Conservation (phyloP, 345 rosid species). For the Aurinia saxatilis region DNA sequence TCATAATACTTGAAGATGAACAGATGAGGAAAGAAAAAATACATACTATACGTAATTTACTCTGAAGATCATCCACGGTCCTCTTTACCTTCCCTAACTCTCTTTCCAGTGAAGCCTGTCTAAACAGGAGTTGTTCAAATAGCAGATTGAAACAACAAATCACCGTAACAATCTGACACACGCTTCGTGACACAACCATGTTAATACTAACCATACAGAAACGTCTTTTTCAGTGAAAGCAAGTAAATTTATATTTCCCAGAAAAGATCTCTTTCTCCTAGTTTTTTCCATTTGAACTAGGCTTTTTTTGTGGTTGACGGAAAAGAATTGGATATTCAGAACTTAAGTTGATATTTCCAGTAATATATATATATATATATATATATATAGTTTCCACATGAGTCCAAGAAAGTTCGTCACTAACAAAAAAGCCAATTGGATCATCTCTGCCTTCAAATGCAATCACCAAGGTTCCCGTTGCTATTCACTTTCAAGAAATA, state of each 20-base stretch:
- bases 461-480: not conserved
- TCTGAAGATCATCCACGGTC: conserved; percentile 59
- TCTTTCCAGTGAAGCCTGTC: conserved; percentile 95
- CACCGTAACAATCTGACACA: not conserved
- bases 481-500: not conserved
- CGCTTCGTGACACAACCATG: conserved; percentile 4
- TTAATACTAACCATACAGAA: not conserved
- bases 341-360: not conserved
- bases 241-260: not conserved
- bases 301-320: not conserved
- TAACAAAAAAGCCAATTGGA: not conserved
- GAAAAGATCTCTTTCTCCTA: not conserved
- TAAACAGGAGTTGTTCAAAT: conserved; percentile 60
- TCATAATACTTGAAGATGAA: not conserved
- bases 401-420: not conserved
- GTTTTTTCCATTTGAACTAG: not conserved
- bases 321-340: not conserved
- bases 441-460: not conserved
- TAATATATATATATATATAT: no score
- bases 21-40: conserved; percentile 3
- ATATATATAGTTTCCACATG: not conserved
- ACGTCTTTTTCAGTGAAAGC: not conserved
- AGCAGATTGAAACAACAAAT: conserved; percentile 21
- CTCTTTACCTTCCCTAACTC: conserved; percentile 59
- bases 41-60: conserved; percentile 73